Evolutionary conservation across 306 rosid genomes (phyloP).

Genomic region (Aeschynomene evenia): DNA sequence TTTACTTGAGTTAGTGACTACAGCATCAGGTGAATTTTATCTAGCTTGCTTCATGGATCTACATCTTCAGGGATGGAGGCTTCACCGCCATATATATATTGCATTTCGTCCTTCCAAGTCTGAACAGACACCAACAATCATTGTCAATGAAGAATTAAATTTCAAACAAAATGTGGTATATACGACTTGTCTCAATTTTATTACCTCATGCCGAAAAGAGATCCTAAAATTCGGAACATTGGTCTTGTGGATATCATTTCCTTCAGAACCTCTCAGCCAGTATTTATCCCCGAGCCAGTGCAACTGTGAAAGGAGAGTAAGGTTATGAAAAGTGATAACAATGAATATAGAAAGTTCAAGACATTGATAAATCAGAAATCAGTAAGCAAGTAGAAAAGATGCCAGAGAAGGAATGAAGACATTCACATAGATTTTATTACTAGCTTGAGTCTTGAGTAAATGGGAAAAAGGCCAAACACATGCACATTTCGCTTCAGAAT

Average conservation of each 20-base stretch:
- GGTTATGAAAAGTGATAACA: background rate
- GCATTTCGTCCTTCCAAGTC: constrained; percentile 89
- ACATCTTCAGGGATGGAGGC: constrained; percentile 57
- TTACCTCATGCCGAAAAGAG: constrained; percentile 57
- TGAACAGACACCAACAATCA: constrained; percentile 40
- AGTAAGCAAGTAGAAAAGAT: background rate
- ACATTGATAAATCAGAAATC: background rate
- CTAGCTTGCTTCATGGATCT: constrained; percentile 45
- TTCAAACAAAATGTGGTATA: background rate
- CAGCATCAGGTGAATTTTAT: background rate
- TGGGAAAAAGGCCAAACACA: background rate
- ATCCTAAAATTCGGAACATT: constrained; percentile 70
- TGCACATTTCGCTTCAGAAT: background rate
- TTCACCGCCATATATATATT: constrained; percentile 48
- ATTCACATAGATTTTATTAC: background rate
- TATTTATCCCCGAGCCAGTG: constrained; percentile 83
- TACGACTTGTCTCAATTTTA: constrained; percentile 12
- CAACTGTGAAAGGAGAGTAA: constrained; percentile 40
- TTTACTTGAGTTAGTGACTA: background rate
- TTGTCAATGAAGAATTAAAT: constrained; percentile 13
- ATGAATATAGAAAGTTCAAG: background rate
- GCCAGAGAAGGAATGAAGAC: background rate
- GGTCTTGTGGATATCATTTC: constrained; percentile 77
- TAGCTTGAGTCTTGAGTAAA: too few relatives aligned
- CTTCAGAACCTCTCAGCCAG: constrained; percentile 67